A percentile compares a stretch with the other conserved stretches of the same genome.
Conservation (phyloP, 2,329 filamentous ascomycete genomes). For the Cladosporium sp. region DNA sequence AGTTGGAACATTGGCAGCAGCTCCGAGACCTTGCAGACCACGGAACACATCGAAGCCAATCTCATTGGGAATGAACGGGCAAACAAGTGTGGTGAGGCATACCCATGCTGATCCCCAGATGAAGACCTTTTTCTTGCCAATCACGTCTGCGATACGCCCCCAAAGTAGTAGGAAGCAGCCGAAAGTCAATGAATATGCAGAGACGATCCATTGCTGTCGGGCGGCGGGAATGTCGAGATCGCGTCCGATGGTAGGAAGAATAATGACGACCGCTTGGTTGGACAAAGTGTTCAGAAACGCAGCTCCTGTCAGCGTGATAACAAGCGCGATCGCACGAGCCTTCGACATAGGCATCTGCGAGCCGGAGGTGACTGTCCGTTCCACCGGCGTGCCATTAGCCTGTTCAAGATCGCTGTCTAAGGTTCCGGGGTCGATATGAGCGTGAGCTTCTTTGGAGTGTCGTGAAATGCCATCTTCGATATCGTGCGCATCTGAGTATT, state of each 20-base stretch:
- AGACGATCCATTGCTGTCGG: slow-evolving; percentile 60
- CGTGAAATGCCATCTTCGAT: neutral
- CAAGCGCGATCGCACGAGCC: slow-evolving; percentile 32
- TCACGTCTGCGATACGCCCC: slow-evolving; percentile 67
- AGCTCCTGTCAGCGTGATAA: slow-evolving; percentile 33
- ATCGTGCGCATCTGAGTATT: neutral
- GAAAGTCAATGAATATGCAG: slow-evolving; percentile 65
- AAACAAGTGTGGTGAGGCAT: slow-evolving; percentile 57
- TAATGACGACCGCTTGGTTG: slow-evolving; percentile 37
- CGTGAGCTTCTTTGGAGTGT: slow-evolving; percentile 2
- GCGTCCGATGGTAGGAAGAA: slow-evolving; percentile 36
- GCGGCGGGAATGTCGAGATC: slow-evolving; percentile 35
- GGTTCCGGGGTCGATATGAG: neutral
- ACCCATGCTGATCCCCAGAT: slow-evolving; percentile 65
- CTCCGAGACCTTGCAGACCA: slow-evolving; percentile 66
- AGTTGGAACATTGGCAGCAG: slow-evolving; percentile 69
- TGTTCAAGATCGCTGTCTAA: slow-evolving; percentile 5
- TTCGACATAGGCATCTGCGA: slow-evolving; percentile 29
- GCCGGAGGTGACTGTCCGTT: slow-evolving; percentile 20
- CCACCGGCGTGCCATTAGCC: neutral
- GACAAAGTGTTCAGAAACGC: slow-evolving; percentile 37
- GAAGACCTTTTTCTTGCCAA: slow-evolving; percentile 66
- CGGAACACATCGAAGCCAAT: slow-evolving; percentile 68
- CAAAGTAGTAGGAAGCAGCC: slow-evolving; percentile 68
- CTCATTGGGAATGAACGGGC: slow-evolving; percentile 66